These are phyloP conservation scores for Cryptosporidium parvum DNA, from an alignment of 169 alveolate genomes.

Conservation along the genomic window DNA sequence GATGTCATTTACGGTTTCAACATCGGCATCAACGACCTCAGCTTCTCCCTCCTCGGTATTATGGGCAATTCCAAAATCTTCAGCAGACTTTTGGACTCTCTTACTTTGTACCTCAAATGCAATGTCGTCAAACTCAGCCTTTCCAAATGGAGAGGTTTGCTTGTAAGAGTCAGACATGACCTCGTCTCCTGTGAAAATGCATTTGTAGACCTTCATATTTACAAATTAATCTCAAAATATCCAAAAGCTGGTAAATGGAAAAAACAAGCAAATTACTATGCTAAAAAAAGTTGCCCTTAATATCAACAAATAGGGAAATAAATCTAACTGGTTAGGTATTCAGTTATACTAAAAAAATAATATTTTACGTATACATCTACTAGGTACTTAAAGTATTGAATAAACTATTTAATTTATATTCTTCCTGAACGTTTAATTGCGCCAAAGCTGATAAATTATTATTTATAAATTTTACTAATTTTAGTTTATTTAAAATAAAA, in stretches of 20 bases:
- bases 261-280: not conserved
- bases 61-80: conserved; percentile 91
- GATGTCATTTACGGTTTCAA: conserved; percentile 91
- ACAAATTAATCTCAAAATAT: not conserved
- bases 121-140: conserved; percentile 84
- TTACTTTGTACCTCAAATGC: conserved; percentile 91
- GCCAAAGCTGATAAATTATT: not conserved
- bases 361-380: conserved; percentile 14
- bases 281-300: not conserved
- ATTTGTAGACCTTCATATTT: conserved; percentile 86
- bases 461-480: not conserved
- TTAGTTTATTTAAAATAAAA: not conserved
- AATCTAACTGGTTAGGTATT: not conserved
- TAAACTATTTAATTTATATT: not conserved
- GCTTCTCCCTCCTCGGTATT: conserved; percentile 90
- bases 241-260: conserved; percentile 11
- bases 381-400: not conserved
- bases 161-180: conserved; percentile 91
- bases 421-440: not conserved
- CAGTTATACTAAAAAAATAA: not conserved
- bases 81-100: conserved; percentile 89
- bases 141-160: conserved; percentile 89
- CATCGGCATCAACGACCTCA: conserved; percentile 85
- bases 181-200: conserved; percentile 91
- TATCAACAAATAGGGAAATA: not conserved